A percentile compares a stretch with the other conserved stretches of the same genome.
Conservation (phyloP, 805 yeast species). For the Nakazawaea ambrosiae region DNA sequence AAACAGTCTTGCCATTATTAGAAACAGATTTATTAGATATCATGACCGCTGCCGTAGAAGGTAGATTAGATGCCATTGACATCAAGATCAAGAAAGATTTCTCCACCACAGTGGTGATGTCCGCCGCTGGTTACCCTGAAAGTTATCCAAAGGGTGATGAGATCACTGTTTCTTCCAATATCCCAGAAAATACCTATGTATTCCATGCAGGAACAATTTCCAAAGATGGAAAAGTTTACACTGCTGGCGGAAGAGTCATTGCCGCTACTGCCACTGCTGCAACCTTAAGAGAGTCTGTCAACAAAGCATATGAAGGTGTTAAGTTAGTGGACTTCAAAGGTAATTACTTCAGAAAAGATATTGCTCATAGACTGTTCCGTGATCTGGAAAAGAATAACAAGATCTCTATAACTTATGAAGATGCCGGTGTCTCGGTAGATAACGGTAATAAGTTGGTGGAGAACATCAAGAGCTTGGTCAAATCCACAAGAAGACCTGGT, state of each 20-base stretch:
- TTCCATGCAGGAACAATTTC: slow-evolving; percentile 94
- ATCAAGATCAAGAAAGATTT: slow-evolving; percentile 47
- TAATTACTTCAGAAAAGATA: slow-evolving; percentile 84
- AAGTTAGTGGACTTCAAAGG: slow-evolving; percentile 63
- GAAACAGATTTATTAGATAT: slow-evolving; percentile 91
- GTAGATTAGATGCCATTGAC: slow-evolving; percentile 78
- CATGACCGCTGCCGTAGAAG: slow-evolving; percentile 90
- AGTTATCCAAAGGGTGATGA: slow-evolving; percentile 78
- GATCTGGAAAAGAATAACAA: slow-evolving; percentile 27
- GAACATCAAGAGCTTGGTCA: slow-evolving; percentile 82
- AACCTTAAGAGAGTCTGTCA: slow-evolving; percentile 73
- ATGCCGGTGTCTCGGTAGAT: slow-evolving; percentile 97
- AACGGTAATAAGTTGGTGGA: slow-evolving; percentile 88
- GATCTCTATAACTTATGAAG: slow-evolving; percentile 73
- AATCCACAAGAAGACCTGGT: slow-evolving; percentile 90
- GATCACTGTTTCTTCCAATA: slow-evolving; percentile 46
- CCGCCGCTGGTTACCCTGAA: slow-evolving; percentile 97
- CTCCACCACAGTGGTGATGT: slow-evolving; percentile 89
- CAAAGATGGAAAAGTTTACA: slow-evolving; percentile 53
- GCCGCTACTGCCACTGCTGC: slow-evolving; percentile 85
- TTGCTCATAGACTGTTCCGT: slow-evolving; percentile 93
- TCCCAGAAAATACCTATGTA: slow-evolving; percentile 57
- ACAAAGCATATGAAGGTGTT: slow-evolving; percentile 81
- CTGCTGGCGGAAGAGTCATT: slow-evolving; percentile 95
- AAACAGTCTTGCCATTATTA: slow-evolving; percentile 85